These are phyloP conservation scores for Pyrenophora seminiperda DNA, from an alignment of 2,329 filamentous ascomycete species.

Conservation along the genomic window DNA sequence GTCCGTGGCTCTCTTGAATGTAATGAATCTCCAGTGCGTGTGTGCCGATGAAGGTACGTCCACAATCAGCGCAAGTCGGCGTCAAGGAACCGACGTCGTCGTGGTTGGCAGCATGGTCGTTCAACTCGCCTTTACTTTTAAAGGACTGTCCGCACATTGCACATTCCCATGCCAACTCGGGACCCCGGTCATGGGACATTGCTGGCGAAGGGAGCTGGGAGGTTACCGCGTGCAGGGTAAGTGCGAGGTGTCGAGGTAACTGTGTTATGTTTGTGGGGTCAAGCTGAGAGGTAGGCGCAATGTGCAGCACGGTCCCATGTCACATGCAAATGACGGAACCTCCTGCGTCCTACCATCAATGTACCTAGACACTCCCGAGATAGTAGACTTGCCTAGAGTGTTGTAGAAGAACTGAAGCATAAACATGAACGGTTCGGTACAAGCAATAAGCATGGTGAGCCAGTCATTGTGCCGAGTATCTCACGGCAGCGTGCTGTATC, in stretches of 20 bases:
- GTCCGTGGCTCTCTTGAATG: conserved; percentile 16
- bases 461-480: no score
- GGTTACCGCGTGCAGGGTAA: background rate
- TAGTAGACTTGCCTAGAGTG: no score
- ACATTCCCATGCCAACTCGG: conserved; percentile 17
- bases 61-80: conserved; percentile 20
- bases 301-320: conserved; percentile 5
- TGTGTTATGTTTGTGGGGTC: conserved; percentile 7
- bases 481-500: no score
- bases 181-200: background rate
- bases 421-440: no score
- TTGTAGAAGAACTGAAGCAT: no score
- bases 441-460: no score
- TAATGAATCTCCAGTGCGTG: conserved; percentile 30
- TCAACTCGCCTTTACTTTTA: conserved; percentile 16
- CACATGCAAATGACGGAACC: background rate
- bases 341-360: background rate
- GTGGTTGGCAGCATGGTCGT: conserved; percentile 22
- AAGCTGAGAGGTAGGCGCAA: conserved; percentile 3
- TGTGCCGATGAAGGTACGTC: conserved; percentile 23
- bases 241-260: background rate
- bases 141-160: conserved; percentile 27
- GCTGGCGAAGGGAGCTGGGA: background rate
- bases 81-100: conserved; percentile 4
- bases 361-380: background rate